These are phyloP conservation scores for Vaccinium darrowii DNA, from an alignment of 148 eudicot species.

Conservation along the genomic window DNA sequence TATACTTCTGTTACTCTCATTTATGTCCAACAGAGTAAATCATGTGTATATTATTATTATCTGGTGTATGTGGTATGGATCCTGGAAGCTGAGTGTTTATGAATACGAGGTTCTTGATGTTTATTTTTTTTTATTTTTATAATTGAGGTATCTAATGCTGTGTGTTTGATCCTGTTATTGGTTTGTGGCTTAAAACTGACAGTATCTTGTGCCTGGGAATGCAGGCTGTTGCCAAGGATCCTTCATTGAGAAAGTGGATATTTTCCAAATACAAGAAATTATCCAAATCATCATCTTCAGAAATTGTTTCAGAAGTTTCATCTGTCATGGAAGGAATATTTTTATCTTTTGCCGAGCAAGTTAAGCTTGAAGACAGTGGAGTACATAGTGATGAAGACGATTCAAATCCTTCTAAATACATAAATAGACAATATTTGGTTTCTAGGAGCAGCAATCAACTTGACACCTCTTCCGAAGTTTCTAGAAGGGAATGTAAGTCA, in stretches of 20 bases:
- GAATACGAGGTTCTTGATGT: background rate
- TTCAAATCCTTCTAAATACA: constrained; percentile 45
- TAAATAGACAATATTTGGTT: constrained; percentile 37
- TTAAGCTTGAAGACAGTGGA: constrained; percentile 37
- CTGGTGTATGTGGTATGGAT: background rate
- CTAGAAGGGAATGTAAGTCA: constrained; percentile 35
- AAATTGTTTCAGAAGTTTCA: constrained; percentile 52
- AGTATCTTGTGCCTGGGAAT: constrained; percentile 16
- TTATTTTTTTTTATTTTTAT: background rate
- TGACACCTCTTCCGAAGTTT: constrained; percentile 41
- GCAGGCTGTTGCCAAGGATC: constrained; percentile 66
- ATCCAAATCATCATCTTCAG: constrained; percentile 53
- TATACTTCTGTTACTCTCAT: background rate
- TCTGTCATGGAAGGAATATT: constrained; percentile 55
- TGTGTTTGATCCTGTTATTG: constrained; percentile 2
- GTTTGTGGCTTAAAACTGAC: constrained; percentile 12
- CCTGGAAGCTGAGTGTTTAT: background rate
- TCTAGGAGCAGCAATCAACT: constrained; percentile 33
- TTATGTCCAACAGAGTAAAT: background rate
- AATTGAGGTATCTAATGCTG: background rate
- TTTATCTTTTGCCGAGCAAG: constrained; percentile 52
- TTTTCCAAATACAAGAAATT: constrained; percentile 63
- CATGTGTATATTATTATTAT: background rate
- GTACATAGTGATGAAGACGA: constrained; percentile 47
- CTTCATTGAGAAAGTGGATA: constrained; percentile 64